Base-by-base conservation (phyloP, 352 stramenopile genomes). In the Phytophthora meadii region DNA sequence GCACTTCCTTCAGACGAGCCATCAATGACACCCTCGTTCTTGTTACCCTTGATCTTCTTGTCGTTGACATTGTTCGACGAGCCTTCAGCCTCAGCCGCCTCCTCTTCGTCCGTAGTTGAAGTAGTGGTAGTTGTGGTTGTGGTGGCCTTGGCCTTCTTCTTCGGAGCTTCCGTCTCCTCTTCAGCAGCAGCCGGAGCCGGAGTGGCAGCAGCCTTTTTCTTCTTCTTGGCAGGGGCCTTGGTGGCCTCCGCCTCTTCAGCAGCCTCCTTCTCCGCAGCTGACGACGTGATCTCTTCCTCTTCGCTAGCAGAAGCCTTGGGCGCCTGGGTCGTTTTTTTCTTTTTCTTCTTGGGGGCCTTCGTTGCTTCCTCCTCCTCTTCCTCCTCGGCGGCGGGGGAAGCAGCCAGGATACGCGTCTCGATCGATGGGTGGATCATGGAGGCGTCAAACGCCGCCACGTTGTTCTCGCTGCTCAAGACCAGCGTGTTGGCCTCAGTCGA, bases 1-100 rank as follows among this genome's bases (percentile, higher is more conserved):
- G 86, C 75, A 44, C 68, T 89, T 49, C 86, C 86, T 76, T 91
- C 84, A 36, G 86, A 91, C 27, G 84, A 94, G 6, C 70, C 68
- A 81, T 92, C 86, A 61, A 92, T 87, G 24, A 92, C 53, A 77
- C 86, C 86, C 25, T 90, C 82, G 64, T 89, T 88, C 72, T 84
- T 86, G 49, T 84, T 70, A 36, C 85, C 85, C 61, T 81, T 81
- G 51, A 88, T 89, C 72, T 87, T 89, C 69, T 88, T 89, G 57
- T 93, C 84, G 4, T 76, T 81, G 27, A 77, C 72, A 12, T 44
- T 48, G 45, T 60, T 55, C 1, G 55, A 50, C 4, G 65, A 60
- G 24, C 59, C 69, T 5, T 68, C 36, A 1, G 53, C 54, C 19
- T 74, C 30, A 11, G 30, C 30, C 9, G 30, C 30, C 9, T 36